Evolutionary conservation across 805 yeast genomes (phyloP), one percentile per base, ranked within the genome.

Genomic region (Cyberlindnera mycetangii): DNA sequence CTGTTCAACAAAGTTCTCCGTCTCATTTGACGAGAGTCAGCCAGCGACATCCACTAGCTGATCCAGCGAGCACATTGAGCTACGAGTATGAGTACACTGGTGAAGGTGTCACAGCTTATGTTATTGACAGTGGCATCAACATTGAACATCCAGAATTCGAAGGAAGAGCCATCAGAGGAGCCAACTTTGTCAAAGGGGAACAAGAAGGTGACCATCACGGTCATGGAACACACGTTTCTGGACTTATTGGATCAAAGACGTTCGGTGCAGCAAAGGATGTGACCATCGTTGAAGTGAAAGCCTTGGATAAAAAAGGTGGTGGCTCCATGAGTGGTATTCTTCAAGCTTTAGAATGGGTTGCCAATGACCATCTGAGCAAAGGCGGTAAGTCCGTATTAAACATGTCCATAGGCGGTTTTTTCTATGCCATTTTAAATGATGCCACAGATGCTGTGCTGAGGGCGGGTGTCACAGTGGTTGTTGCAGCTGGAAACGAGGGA

Each of bases 161-260:
- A 54, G 83, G 81, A 1, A 68, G 92, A 45, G 87, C 84, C 9
- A 50, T 47, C 7, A 59, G 66, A 47, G 90, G 89, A 1, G 74
- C 68, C 4, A 85, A 83, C 54, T 76, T 79, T 46, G 79, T 86
- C 1, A 68, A 68, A 0, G 34, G 25, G 3, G 87, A 81, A 54
- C 21, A n/a, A 11, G 34, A 25, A 4, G 85, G 83, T 4, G 97
- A 89, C 60, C 63, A 65, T 7, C 79, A 82, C 52, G 97, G 96
- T 0, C 97, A 89, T 63, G 97, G 96, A 0, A 89, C 97, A 1
- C 97, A 89, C 64, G 95, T 90, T 37, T 95, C 97, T 0, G 97
- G 97, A 2, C 69, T 88, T 10, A 75, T 88, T 42, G 96, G 90
- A 0, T 86, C 96, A 4, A 72, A 67, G 42, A 78, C 81, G 2